Evolutionary conservation across 257 asterid genomes (phyloP).

Genomic region (Vinca minor): DNA sequence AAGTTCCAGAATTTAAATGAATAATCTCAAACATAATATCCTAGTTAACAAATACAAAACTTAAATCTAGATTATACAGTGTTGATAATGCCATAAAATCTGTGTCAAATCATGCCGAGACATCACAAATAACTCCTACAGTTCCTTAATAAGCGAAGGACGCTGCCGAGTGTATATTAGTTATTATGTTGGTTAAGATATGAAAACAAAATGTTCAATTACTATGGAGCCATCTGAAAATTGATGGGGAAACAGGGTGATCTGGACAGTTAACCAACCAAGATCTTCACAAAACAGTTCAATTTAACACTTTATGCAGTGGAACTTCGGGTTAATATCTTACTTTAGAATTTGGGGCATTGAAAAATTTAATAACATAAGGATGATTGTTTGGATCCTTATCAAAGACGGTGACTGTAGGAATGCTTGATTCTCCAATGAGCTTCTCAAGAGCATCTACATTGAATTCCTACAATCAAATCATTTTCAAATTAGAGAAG

Average conservation of each 20-base stretch:
- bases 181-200: background rate
- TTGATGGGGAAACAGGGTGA: background rate
- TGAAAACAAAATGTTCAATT: no score
- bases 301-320: background rate
- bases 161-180: background rate
- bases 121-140: background rate
- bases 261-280: background rate
- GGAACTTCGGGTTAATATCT: background rate
- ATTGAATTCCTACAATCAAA: conserved; percentile 62
- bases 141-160: background rate
- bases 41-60: background rate
- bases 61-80: no score
- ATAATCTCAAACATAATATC: background rate
- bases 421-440: conserved; percentile 66
- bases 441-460: conserved; percentile 67
- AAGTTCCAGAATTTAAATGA: background rate
- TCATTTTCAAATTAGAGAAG: conserved; percentile 1
- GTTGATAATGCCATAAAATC: background rate
- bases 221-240: background rate
- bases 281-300: background rate
- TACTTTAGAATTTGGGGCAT: conserved; percentile 59
- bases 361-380: conserved; percentile 64
- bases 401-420: conserved; percentile 67
- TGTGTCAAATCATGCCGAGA: background rate
- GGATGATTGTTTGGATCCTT: conserved; percentile 81